Evolutionary conservation across 768 basidiomycete genomes (phyloP), one percentile per base, ranked within the genome.

Genomic region (Atractiella rhizophila): DNA sequence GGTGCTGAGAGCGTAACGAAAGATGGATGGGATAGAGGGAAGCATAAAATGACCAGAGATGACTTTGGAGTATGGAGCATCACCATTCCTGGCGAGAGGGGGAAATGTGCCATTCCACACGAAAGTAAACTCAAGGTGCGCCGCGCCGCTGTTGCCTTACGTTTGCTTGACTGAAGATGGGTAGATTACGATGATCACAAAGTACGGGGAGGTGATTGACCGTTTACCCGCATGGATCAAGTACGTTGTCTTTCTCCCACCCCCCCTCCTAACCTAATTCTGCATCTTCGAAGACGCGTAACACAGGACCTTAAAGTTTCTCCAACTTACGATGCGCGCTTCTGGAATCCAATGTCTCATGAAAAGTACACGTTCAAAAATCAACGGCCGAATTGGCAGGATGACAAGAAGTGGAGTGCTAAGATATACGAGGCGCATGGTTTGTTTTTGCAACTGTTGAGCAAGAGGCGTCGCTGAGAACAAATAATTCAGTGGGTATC

Each of bases 131-230:
- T 98, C 56, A 98, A 98, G 66, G 85, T 76, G 42, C 40, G 63
- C 46, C 36, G 34, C 33, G 30, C 25, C 20, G 12, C 25, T 44
- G 4, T n/a, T 19, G 4, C 24, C 11, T 5, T 16, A 15, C 25
- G 20, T 2, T 23, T 29, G 9, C 32, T 21, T 28, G 9, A 2
- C 10, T 28, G 4, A 26, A n/a, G n/a, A n/a, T n/a, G n/a, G n/a
- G n/a, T n/a, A 91, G 85, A 76, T 96, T 47, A 86, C 86, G 25
- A 78, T 98, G 79, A 67, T 83, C 39, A 54, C 72, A n/a, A 73
- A 75, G 0, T 63, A 63, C 30, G 77, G 79, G 11, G 64, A 70
- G 48, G 74, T 80, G 25, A 76, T 91, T 46, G 91, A 98, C 57
- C 73, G 86, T 28, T 57, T 96, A 29, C 88, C 91, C 4, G 73